Base-by-base conservation (phyloP, 2,329 filamentous ascomycete species). In the Pezicula radicicola region DNA sequence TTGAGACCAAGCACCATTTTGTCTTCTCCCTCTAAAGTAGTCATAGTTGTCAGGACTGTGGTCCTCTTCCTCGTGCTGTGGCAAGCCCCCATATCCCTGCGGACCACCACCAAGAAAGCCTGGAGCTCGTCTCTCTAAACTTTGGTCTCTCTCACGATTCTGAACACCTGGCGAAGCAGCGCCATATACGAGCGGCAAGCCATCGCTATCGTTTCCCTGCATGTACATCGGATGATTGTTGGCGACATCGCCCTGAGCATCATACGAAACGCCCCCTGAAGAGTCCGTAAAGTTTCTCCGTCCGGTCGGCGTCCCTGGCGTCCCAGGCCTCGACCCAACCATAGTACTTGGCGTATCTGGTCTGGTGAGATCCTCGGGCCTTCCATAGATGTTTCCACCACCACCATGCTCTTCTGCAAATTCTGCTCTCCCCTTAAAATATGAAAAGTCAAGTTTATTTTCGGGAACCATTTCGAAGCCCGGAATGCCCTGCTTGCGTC, bases 401-500 rank as follows among this genome's bases (percentile, higher is more conserved):
- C 88, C 91, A n/a, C 91, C 91, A 59, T 91, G 88, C 50, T 94
- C 89, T 10, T 91, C 87, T 1, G 85, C 84, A 70, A 97, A 97
- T 61, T 97, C 93, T 1, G 88, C 82, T 3, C 91, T 81, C 67
- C 95, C 86, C 72, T 96, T 97, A 77, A 86, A 97, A 71, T 91
- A 93, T 55, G 91, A 55, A 70, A 97, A 97, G 60, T 97, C 93
- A 2, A 89, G 81, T 1, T 91, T 80, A 68, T 96, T 87, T 71
- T 97, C 93, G 0, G 89, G 85, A 0, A 97, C 92, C 52, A 96
- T 84, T 70, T 97, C 93, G 68, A 97, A 97, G 0, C 91, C 90
- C 0, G 87, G 84, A 5, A 88, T 63, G 1, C 40, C 55, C 9
- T 39, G 46, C 46, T 61, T 60, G n/a, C 59, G 57, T 40, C 79